Evolutionary conservation across 495 filamentous ascomycete genomes (phyloP), one percentile per base, ranked within the genome.

Genomic region (Platismatia glauca): DNA sequence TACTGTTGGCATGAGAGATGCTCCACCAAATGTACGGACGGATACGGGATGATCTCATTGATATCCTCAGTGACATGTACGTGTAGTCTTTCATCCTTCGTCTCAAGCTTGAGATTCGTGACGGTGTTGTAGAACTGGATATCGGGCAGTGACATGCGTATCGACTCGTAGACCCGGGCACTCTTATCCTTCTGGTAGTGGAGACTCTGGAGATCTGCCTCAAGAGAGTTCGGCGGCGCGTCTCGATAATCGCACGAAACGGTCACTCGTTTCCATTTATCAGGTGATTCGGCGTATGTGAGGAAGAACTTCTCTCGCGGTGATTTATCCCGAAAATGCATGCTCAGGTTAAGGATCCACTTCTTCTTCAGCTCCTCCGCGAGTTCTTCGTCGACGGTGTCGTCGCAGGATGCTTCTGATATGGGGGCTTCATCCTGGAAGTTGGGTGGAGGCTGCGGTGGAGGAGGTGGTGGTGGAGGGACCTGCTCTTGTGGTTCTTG

Each of bases 61-160:
- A 91, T 82, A 73, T 98, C 94, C 72, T 97, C 94, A n/a, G 93
- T 95, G 55, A 98, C 94, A 72, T 97, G 94, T 27, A 98, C 91
- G 74, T 98, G 94, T 56, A 98, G 78, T 55, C 91, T 84, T 33
- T 90, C 90, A 52, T 96, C 89, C 44, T 83, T 86, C 2, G 94
- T 98, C 72, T 96, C 86, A 20, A 98, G 78, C 72, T 96, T 97
- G 53, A 98, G 81, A 70, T 98, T 98, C 24, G 95, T 98, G 37
- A 97, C 94, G 8, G 90, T 95, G 64, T 90, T 82, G 74, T 95
- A 97, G 72, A 96, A 98, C 68, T 95, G 89, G 50, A 98, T 97
- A 58, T 94, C 90, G 6, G 81, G 79, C 18, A 98, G 81, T 20
- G 90, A 96, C 61, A 96, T 90, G 33, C 91, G 89, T 68, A 98